These are phyloP conservation scores for Neurospora sp. DNA, from an alignment of 495 filamentous ascomycete species.

Conservation along the genomic window DNA sequence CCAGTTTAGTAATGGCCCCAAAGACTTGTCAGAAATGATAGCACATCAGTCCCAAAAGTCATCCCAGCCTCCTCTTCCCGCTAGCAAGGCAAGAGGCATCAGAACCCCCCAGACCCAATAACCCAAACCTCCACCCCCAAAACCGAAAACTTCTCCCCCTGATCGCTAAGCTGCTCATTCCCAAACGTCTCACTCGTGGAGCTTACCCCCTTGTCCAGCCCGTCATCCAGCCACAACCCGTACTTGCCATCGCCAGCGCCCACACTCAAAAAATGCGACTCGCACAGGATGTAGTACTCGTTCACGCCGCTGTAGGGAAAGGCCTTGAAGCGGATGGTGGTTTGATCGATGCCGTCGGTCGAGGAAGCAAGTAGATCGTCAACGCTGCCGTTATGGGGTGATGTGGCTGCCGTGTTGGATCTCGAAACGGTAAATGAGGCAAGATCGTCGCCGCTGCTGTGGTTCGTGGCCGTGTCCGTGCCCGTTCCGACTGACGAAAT, in stretches of 20 bases:
- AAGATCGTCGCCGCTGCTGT: neutral
- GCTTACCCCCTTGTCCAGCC: slow-evolving; percentile 78
- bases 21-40: neutral
- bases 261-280: slow-evolving; percentile 71
- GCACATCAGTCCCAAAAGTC: neutral
- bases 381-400: neutral
- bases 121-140: slow-evolving; percentile 90
- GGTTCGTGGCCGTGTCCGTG: neutral
- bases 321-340: slow-evolving; percentile 81
- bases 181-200: slow-evolving; percentile 80
- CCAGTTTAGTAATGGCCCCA: neutral
- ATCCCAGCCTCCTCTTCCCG: neutral
- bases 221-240: slow-evolving; percentile 85
- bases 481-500: slow-evolving; percentile 15
- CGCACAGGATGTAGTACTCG: slow-evolving; percentile 93
- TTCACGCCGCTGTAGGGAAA: slow-evolving; percentile 95
- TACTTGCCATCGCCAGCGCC: slow-evolving; percentile 85
- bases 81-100: neutral
- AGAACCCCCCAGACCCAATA: slow-evolving; percentile 33
- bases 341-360: slow-evolving; percentile 6
- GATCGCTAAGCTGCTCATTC: slow-evolving; percentile 91
- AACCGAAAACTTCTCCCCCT: slow-evolving; percentile 86
- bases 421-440: slow-evolving; percentile 1
- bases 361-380: neutral
- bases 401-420: neutral